Conservation (phyloP, 2,329 filamentous ascomycete species). For the Macroventuria anomochaeta region DNA sequence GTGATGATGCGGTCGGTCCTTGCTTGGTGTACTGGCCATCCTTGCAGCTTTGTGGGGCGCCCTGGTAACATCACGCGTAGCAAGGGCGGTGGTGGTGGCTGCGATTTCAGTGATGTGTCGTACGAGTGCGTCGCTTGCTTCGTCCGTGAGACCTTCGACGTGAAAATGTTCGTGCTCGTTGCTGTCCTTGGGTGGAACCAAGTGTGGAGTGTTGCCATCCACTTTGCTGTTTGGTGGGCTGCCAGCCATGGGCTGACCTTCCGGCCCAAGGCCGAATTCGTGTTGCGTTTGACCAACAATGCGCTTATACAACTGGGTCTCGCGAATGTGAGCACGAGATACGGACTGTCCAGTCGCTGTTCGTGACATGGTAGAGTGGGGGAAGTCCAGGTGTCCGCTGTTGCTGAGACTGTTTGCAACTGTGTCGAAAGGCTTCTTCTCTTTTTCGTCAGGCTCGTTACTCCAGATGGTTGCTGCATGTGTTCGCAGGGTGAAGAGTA, state of each 20-base stretch:
- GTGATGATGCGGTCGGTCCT: conserved; percentile 49
- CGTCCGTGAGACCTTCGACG: conserved; percentile 74
- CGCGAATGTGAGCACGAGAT: conserved; percentile 70
- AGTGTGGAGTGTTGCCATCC: conserved; percentile 42
- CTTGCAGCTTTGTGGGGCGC: conserved; percentile 59
- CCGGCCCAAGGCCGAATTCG: conserved; percentile 73
- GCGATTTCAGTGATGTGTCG: conserved; percentile 93
- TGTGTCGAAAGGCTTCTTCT: conserved; percentile 55
- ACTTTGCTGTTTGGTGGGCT: conserved; percentile 29
- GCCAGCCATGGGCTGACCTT: conserved; percentile 56
- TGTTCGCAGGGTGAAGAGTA: conserved; percentile 94
- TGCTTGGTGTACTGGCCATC: conserved; percentile 45
- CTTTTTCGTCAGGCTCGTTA: conserved; percentile 64
- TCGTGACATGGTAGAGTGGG: conserved; percentile 38
- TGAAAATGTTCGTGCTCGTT: conserved; percentile 54
- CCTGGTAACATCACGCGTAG: conserved; percentile 75
- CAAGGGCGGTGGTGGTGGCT: conserved; percentile 86
- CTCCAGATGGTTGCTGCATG: conserved; percentile 98
- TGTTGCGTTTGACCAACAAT: conserved; percentile 90
- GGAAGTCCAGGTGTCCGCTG: conserved; percentile 40
- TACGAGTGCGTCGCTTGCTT: conserved; percentile 80
- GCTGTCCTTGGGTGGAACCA: conserved; percentile 46
- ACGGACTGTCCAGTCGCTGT: conserved; percentile 40
- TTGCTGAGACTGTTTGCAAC: conserved; percentile 43
- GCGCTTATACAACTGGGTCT: conserved; percentile 89